phyloP scores from a whole-genome alignment of 345 rosid genomes.

The Dimocarpus longan region DNA sequence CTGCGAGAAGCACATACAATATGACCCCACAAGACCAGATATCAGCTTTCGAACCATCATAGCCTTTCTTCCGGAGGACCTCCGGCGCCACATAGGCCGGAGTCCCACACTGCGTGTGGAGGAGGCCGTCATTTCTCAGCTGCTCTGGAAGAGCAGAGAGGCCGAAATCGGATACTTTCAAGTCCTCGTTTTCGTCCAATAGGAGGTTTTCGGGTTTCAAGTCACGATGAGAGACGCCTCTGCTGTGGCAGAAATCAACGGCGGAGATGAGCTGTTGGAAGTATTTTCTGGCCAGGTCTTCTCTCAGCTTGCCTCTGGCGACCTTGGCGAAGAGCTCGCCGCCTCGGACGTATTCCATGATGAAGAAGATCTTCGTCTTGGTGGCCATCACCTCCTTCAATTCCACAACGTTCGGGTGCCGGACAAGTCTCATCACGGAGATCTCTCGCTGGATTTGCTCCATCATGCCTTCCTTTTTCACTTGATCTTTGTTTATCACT shows the following conservation, averaged over 20 bases:
- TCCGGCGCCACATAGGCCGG: slow-evolving; percentile 95
- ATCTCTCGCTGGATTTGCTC: slow-evolving; percentile 76
- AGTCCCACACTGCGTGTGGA: slow-evolving; percentile 83
- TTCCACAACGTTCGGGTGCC: slow-evolving; percentile 72
- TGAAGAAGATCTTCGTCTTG: slow-evolving; percentile 58
- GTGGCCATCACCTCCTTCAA: slow-evolving; percentile 86
- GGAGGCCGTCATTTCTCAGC: slow-evolving; percentile 66
- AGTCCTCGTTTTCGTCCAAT: slow-evolving; percentile 63
- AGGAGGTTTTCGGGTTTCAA: slow-evolving; percentile 83
- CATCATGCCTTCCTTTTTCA: slow-evolving; percentile 61
- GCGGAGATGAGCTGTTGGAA: slow-evolving; percentile 79
- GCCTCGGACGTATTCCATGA: slow-evolving; percentile 79
- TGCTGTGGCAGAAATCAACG: slow-evolving; percentile 77
- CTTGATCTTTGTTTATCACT: slow-evolving; percentile 57
- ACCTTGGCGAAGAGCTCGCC: slow-evolving; percentile 78
- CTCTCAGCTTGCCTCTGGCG: slow-evolving; percentile 61
- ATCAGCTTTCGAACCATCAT: slow-evolving; percentile 84
- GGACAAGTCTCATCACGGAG: slow-evolving; percentile 74
- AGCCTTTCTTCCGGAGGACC: slow-evolving; percentile 79
- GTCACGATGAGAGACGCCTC: slow-evolving; percentile 87
- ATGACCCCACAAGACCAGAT: slow-evolving; percentile 94
- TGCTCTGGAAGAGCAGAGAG: slow-evolving; percentile 75
- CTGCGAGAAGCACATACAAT: slow-evolving; percentile 69
- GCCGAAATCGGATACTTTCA: slow-evolving; percentile 82
- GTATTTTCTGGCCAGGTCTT: slow-evolving; percentile 59